phyloP scores from a whole-genome alignment of 2,329 filamentous ascomycete genomes.

The Diaporthe citrichinensis region DNA sequence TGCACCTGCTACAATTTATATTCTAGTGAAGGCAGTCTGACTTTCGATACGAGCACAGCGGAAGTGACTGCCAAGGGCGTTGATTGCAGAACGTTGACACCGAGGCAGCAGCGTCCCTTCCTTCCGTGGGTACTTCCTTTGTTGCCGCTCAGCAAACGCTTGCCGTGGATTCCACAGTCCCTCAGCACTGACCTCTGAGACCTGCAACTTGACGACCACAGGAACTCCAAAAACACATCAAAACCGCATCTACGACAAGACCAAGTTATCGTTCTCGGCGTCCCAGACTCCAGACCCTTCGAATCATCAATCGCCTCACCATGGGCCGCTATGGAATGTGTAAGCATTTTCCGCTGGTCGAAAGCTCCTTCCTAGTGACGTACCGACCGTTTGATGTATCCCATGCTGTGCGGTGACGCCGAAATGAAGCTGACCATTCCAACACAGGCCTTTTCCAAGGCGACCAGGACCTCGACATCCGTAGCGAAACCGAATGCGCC shows the following conservation, averaged over 20 bases:
- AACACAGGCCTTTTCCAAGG: conserved; percentile 32
- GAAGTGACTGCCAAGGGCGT: not conserved
- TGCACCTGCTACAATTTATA: no score
- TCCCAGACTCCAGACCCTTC: no score
- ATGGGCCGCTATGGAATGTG: conserved; percentile 22
- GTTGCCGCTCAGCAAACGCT: not conserved
- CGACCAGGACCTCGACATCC: conserved; percentile 32
- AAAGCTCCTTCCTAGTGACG: not conserved
- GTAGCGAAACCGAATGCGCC: not conserved
- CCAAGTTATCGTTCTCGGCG: no score
- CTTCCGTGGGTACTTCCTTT: not conserved
- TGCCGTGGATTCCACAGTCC: not conserved
- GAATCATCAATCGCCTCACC: not conserved
- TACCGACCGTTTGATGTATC: no score
- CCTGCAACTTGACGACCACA: not conserved
- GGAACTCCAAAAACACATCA: not conserved
- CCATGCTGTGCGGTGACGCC: no score
- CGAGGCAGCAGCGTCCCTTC: not conserved
- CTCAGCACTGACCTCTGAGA: not conserved
- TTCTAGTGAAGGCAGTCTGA: no score
- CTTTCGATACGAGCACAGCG: not conserved
- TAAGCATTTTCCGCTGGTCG: conserved; percentile 30
- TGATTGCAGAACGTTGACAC: not conserved
- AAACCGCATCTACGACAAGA: no score
- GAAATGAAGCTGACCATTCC: not conserved